Conservation (phyloP, 1,139 yeast genomes). For the Hansenula lynferdii region DNA sequence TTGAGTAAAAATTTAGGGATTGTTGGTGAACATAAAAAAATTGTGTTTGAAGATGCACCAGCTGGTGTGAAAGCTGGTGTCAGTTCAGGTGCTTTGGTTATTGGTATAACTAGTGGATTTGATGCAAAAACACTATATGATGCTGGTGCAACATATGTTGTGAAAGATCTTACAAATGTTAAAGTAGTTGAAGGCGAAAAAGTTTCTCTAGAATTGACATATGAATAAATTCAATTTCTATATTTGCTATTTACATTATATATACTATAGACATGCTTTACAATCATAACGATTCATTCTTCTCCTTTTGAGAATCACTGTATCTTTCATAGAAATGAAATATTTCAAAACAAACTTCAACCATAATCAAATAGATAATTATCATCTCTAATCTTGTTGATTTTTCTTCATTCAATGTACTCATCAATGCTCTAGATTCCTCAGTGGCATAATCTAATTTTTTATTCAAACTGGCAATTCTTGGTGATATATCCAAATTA, state of each 20-base stretch:
- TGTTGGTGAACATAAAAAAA: slow-evolving; percentile 31
- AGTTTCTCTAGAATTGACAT: slow-evolving; percentile 17
- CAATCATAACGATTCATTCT: not conserved
- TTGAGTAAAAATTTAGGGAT: slow-evolving; percentile 55
- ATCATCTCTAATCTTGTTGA: slow-evolving; percentile 83
- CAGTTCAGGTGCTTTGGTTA: slow-evolving; percentile 76
- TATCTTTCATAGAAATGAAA: slow-evolving; percentile 53
- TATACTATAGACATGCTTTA: not conserved
- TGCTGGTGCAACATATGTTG: slow-evolving; percentile 79
- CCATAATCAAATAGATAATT: slow-evolving; percentile 72
- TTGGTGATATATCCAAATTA: slow-evolving; percentile 67
- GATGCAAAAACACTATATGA: slow-evolving; percentile 61
- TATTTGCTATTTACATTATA: not conserved
- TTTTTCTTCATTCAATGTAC: slow-evolving; percentile 72
- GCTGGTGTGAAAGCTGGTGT: slow-evolving; percentile 85
- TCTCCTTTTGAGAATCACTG: slow-evolving; percentile 6
- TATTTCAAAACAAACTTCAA: slow-evolving; percentile 79
- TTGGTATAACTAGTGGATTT: slow-evolving; percentile 82
- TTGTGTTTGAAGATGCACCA: slow-evolving; percentile 86
- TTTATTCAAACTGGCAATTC: slow-evolving; percentile 75
- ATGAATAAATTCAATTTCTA: not conserved
- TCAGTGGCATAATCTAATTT: slow-evolving; percentile 89
- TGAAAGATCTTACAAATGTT: slow-evolving; percentile 57
- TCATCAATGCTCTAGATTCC: slow-evolving; percentile 72
- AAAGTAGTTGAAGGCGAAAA: slow-evolving; percentile 28